Evolutionary conservation across 2,329 filamentous ascomycete species (phyloP), one percentile per base, ranked within the genome.

Genomic region (Botrytis fragariae): DNA sequence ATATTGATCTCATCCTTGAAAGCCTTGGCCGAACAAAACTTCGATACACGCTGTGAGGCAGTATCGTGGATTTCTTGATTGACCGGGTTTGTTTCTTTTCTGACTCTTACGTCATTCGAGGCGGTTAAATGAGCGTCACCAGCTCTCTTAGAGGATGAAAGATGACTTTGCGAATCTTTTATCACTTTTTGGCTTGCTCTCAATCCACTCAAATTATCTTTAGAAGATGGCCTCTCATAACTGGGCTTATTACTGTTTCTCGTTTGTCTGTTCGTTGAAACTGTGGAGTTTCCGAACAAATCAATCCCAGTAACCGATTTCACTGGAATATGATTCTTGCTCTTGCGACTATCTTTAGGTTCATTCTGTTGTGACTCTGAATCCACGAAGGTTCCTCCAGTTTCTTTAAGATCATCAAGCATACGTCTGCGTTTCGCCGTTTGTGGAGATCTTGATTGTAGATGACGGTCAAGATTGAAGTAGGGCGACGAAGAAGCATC

Each of bases 401-500:
- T 76, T 35, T 78, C 70, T 48, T 72, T 75, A 22, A 80, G 72
- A 45, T 74, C 74, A n/a, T 75, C 75, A 20, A 80, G 73, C 25
- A 79, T 74, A 16, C 59, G 71, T 29, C 63, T 73, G 62, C 78
- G 74, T 44, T 76, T 76, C 12, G 77, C 35, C n/a, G 42, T 10
- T 1, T 69, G 76, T 10, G 73, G 65, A n/a, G 59, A 37, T 57
- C 71, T 76, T 22, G 51, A 69, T 39, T 74, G 45, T 25, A 79
- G 69, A 65, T 80, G 77, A 4, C 74, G 76, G 51, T 80, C 77
- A 20, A 81, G 74, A 14, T 74, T 74, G 57, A 81, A 80, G 63
- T 80, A 81, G 22, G 78, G 75, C 14, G 77, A 80, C 10, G 73
- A 61, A 1, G 78, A 76, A 12, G 72, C 74, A 61, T 80, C 79